Base-by-base conservation (phyloP, 768 basidiomycete genomes). In the Rubroboletus pulcherrimus region DNA sequence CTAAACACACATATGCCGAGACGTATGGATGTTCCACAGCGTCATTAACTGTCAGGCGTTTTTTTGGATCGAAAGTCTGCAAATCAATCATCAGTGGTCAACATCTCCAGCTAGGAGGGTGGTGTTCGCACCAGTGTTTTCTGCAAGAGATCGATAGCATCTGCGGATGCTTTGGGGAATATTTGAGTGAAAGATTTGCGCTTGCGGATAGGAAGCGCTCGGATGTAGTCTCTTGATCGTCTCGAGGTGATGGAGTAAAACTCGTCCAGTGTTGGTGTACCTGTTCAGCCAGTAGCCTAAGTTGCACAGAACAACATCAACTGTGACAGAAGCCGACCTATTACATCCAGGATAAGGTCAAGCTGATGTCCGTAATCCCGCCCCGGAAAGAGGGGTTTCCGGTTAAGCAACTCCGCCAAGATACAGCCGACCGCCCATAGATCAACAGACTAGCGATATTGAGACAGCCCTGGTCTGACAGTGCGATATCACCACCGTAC, bases 311-410 rank as follows among this genome's bases (percentile, higher is more conserved):
- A 29, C 24, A 31, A 38, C 26, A 10, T 26, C 17, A 34, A 11
- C 34, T 19, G 17, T 17, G 14, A 40, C 11, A 24, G 37, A 33
- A 55, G 15, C 53, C 53, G 55, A 74, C 89, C 93, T 60, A 95
- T 87, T 39, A 94, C 84, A 68, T 95, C 91, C 54, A 95, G 81
- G 66, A 94, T 93, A 49, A 94, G 78, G 53, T 88, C 84, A 24
- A 96, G 82, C 64, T 95, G 93, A 70, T 95, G 89, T 62, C 89
- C 85, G 71, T 91, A 91, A 77, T 86, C 82, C 43, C 91, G 84
- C 2, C 93, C 92, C 0, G 91, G 93, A 79, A 96, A 95, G 44
- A 96, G 77, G 2, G 92, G 89, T 57, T 84, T 83, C 4, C 87
- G 88, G 30, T 77, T 86, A 49, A 95, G 75, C 72, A 95, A 83